These are phyloP conservation scores for Linnemannia hyalina DNA, from an alignment of 192 early-diverging fungal species.

Conservation along the genomic window DNA sequence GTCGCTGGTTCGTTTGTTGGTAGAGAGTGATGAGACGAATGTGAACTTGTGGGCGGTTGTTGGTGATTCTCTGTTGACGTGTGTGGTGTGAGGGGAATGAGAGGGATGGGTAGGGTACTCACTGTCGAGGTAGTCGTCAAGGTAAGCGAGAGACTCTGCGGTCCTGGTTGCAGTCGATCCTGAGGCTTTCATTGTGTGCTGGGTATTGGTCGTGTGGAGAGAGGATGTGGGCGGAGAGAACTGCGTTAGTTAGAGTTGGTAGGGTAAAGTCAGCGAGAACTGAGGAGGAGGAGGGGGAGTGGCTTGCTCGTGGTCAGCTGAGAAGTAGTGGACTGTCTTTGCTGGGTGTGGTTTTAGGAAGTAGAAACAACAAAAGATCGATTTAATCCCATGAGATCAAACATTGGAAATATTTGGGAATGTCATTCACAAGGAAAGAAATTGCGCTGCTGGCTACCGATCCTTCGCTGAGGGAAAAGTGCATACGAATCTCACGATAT, in stretches of 20 bases:
- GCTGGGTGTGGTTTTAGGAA: no score
- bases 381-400: not conserved
- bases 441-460: constrained; percentile 35
- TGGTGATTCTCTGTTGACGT: constrained; percentile 17
- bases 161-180: constrained; percentile 46
- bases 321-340: no score
- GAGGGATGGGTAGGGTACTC: constrained; percentile 21
- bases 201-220: not conserved
- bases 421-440: not conserved
- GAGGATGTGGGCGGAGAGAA: not conserved
- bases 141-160: constrained; percentile 69
- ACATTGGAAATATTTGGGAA: not conserved
- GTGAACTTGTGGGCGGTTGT: constrained; percentile 56
- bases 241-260: no score
- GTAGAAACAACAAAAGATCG: no score
- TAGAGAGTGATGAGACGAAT: not conserved
- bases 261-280: not conserved
- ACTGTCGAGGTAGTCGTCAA: constrained; percentile 97
- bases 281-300: not conserved
- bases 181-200: constrained; percentile 40
- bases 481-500: constrained; percentile 58
- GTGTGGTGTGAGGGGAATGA: not conserved
- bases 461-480: constrained; percentile 58
- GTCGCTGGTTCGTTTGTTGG: not conserved
- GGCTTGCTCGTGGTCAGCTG: no score